Evolutionary conservation across 129 eudicot genomes (phyloP), one percentile per base, ranked within the genome.

Genomic region (Ambrosia artemisiifolia): DNA sequence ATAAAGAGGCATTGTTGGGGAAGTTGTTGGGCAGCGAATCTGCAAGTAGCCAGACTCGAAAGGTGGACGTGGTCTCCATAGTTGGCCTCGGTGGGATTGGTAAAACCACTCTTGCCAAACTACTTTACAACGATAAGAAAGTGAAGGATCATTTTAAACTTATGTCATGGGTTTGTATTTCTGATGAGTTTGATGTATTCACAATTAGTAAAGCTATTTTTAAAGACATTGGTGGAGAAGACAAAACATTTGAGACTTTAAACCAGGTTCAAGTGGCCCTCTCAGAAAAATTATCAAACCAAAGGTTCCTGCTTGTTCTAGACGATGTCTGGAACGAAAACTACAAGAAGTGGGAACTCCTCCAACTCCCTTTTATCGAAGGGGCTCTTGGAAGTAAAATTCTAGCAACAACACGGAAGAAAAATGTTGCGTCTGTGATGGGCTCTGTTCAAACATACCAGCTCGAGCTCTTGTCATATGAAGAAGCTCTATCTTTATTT

Each of bases 261-360:
- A 35, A 76, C 32, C 56, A 7, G 57, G 69, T 82, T 42, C 87
- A 75, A 46, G 76, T 60, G 42, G 74, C 65, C 0, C 53, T 80
- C 9, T 68, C 48, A 65, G n/a, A 55, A 55, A 9, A 55, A 19
- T 14, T 55, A 7, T 55, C 14, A 9, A 55, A 55, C 5, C 9
- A 61, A 14, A 86, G 43, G 64, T 83, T 81, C 47, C 80, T 85
- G 9, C 18, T 83, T 19, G 65, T 79, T 13, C 49, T 83, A 11
- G 87, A 83, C 28, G 83, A 80, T 73, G 75, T 84, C 2, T 86
- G 91, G 91, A 73, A 80, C 19, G 69, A 79, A 46, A 9, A 77
- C 30, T 40, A 50, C 8, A 34, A 6, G 4, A 63, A 65, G 20
- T 83, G 87, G 87, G 70, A 65, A 5, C 69, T 8, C 7, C 62